Conservation (phyloP, 2,329 filamentous ascomycete species). For the Penicillium freii region DNA sequence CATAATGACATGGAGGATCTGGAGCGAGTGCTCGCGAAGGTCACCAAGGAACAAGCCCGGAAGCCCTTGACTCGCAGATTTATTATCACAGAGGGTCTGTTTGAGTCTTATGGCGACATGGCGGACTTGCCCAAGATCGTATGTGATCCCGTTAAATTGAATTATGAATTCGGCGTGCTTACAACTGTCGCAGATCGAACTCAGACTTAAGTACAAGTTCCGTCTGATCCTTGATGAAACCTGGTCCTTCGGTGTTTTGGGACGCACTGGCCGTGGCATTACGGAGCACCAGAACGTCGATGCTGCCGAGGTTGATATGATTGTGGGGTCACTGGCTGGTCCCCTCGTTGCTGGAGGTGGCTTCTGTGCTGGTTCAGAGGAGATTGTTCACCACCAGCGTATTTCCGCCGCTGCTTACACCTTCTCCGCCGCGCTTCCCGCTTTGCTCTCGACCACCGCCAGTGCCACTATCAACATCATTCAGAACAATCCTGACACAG, state of each 20-base stretch:
- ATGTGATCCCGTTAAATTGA: conserved; percentile 31
- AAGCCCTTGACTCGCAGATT: conserved; percentile 90
- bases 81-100: conserved; percentile 92
- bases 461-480: conserved; percentile 85
- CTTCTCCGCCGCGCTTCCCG: conserved; percentile 90
- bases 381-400: conserved; percentile 94
- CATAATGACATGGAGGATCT: conserved; percentile 96
- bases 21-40: conserved; percentile 77
- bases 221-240: conserved; percentile 96
- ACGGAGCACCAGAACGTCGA: conserved; percentile 98
- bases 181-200: conserved; percentile 62
- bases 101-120: conserved; percentile 84
- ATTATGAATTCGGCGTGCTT: conserved; percentile 1
- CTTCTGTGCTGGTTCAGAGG: conserved; percentile 87
- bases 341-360: conserved; percentile 89
- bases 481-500: conserved; percentile 80
- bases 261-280: conserved; percentile 83
- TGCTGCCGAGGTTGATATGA: conserved; percentile 91
- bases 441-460: conserved; percentile 90
- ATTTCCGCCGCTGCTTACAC: conserved; percentile 91
- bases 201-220: conserved; percentile 97
- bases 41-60: conserved; percentile 82
- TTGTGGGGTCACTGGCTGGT: conserved; percentile 86
- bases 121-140: conserved; percentile 82
- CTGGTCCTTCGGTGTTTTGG: conserved; percentile 93